A percentile compares a stretch with the other conserved stretches of the same genome.
Evolutionary conservation across 2,329 filamentous ascomycete species (phyloP).

Genomic region (Zasmidium angulare): DNA sequence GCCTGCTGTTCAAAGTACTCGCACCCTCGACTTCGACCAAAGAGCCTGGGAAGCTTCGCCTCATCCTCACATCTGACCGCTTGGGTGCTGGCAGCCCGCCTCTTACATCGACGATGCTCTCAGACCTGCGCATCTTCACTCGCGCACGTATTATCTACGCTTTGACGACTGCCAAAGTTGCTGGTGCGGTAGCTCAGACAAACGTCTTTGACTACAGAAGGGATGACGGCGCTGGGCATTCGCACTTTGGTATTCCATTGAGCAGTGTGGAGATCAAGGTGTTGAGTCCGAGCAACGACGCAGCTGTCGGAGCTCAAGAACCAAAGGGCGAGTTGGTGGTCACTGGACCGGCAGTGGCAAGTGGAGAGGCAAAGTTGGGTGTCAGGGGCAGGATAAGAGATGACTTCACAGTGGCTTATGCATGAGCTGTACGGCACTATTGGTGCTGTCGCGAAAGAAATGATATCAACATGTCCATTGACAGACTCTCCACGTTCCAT

Average conservation of each 20-base stretch:
- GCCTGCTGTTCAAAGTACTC: constrained; percentile 62
- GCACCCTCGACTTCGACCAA: constrained; percentile 57
- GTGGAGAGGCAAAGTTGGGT: constrained; percentile 63
- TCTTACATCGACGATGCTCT: constrained; percentile 68
- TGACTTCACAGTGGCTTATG: constrained; percentile 66
- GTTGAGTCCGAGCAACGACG: constrained; percentile 30
- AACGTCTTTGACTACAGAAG: constrained; percentile 81
- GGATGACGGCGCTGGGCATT: constrained; percentile 45
- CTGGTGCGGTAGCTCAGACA: constrained; percentile 84
- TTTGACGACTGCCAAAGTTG: constrained; percentile 77
- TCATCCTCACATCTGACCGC: constrained; percentile 77
- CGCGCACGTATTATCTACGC: constrained; percentile 81
- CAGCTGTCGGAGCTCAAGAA: constrained; percentile 63
- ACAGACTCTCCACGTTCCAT: too few relatives aligned
- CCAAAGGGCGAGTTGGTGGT: constrained; percentile 58
- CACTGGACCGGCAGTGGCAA: constrained; percentile 71
- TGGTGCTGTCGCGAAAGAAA: too few relatives aligned
- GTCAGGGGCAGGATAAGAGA: constrained; percentile 64
- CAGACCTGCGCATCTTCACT: constrained; percentile 78
- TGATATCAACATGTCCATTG: too few relatives aligned
- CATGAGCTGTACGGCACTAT: too few relatives aligned
- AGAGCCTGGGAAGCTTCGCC: constrained; percentile 70
- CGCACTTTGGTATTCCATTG: constrained; percentile 80
- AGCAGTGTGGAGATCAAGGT: constrained; percentile 73
- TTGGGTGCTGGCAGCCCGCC: constrained; percentile 61